Evolutionary conservation across 2,329 filamentous ascomycete genomes (phyloP).

Genomic region (Sclerotiophoma versabilis): DNA sequence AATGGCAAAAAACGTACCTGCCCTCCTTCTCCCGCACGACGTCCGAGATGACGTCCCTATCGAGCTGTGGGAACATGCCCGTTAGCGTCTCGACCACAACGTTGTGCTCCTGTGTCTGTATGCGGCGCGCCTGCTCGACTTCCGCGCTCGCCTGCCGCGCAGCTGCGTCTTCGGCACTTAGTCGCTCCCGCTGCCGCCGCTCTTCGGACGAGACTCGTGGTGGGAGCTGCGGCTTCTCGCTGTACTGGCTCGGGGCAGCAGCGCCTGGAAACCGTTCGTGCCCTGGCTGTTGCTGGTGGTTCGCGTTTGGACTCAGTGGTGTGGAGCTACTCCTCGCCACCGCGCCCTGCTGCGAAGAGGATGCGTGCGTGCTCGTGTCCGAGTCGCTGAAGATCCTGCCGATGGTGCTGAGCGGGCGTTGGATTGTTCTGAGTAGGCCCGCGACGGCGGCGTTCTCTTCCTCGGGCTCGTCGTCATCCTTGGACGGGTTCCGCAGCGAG

Average conservation of each 20-base stretch:
- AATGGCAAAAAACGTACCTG: conserved; percentile 66
- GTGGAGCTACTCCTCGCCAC: conserved; percentile 58
- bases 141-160: conserved; percentile 91
- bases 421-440: conserved; percentile 87
- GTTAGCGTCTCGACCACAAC: conserved; percentile 93
- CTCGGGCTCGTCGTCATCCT: conserved; percentile 56
- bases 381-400: conserved; percentile 96
- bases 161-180: conserved; percentile 84
- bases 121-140: conserved; percentile 81
- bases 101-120: conserved; percentile 83
- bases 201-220: conserved; percentile 12
- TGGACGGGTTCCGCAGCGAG: conserved; percentile 56
- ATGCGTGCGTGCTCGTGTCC: conserved; percentile 60
- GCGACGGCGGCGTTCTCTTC: conserved; percentile 79
- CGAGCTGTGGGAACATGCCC: conserved; percentile 96
- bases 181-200: conserved; percentile 28
- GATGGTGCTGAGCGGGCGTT: conserved; percentile 87
- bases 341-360: conserved; percentile 45
- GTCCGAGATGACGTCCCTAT: conserved; percentile 93
- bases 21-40: conserved; percentile 96
- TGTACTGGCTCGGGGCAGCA: not conserved
- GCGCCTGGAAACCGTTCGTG: conserved; percentile 45
- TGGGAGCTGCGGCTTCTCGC: conserved; percentile 19
- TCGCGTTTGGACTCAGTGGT: conserved; percentile 54
- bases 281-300: conserved; percentile 50